Percentiles rank a stretch among this genome's conserved stretches.
Conservation (phyloP, 208 protist species). For the Crithidia brevicula region DNA sequence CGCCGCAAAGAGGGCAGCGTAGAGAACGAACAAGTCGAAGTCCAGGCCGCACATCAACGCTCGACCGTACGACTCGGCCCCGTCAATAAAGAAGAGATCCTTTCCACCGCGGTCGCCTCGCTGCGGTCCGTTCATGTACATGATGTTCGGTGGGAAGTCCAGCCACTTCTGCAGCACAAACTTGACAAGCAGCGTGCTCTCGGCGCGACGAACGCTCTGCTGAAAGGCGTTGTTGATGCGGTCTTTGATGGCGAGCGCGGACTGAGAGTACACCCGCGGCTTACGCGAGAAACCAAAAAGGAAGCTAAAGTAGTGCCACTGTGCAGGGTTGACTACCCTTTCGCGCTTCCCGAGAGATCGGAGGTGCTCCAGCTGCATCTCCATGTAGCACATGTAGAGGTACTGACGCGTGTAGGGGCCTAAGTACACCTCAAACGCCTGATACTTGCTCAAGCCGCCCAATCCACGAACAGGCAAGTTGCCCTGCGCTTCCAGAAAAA, state of each 20-base stretch:
- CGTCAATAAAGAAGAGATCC: constrained; percentile 88
- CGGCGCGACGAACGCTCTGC: constrained; percentile 65
- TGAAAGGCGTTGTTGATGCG: constrained; percentile 79
- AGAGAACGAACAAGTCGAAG: constrained; percentile 76
- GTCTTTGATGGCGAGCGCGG: constrained; percentile 69
- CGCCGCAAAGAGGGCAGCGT: constrained; percentile 67
- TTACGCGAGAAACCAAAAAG: constrained; percentile 52
- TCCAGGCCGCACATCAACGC: constrained; percentile 80
- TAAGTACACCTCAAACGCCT: constrained; percentile 87
- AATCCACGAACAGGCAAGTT: constrained; percentile 84
- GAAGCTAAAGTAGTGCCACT: constrained; percentile 74
- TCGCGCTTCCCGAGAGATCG: constrained; percentile 37
- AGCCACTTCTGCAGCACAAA: constrained; percentile 71
- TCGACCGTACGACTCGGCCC: constrained; percentile 54
- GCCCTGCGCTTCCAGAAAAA: constrained; percentile 78
- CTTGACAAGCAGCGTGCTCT: constrained; percentile 71
- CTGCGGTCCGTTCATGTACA: constrained; percentile 87
- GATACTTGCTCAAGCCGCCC: constrained; percentile 75
- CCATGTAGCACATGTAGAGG: constrained; percentile 75
- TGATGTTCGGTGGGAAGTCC: constrained; percentile 75
- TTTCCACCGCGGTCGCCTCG: constrained; percentile 64
- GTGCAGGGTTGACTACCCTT: constrained; percentile 27
- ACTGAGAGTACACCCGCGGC: constrained; percentile 54
- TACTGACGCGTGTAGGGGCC: constrained; percentile 79
- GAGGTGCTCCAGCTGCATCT: constrained; percentile 62